Evolutionary conservation across 2,329 filamentous ascomycete genomes (phyloP).

Genomic region (Aschersonia sp.): DNA sequence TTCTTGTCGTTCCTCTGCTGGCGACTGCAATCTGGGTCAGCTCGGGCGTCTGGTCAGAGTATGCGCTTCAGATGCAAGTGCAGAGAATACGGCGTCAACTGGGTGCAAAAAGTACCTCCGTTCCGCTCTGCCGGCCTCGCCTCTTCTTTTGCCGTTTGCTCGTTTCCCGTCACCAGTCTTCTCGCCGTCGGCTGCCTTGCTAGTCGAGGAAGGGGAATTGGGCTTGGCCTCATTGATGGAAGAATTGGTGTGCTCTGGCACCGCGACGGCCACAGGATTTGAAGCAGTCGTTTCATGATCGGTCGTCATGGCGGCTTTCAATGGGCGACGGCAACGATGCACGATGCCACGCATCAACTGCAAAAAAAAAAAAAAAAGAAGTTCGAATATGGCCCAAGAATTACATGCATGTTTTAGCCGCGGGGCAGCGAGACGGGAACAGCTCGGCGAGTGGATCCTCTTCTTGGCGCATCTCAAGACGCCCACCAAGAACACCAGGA

Average conservation of each 20-base stretch:
- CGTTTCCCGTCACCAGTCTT: constrained; percentile 4
- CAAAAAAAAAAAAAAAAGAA: background rate
- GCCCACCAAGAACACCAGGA: too few species aligned
- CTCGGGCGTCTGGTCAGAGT: constrained; percentile 21
- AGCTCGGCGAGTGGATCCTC: too few species aligned
- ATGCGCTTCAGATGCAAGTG: background rate
- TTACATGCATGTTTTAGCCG: too few species aligned
- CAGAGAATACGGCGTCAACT: background rate
- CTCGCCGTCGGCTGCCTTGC: background rate
- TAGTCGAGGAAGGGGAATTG: background rate
- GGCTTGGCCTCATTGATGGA: constrained; percentile 1
- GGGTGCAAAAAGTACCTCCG: constrained; percentile 4
- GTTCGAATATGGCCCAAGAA: background rate
- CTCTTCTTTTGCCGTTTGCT: constrained; percentile 6
- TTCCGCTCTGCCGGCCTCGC: constrained; percentile 14
- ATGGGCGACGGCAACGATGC: too few species aligned
- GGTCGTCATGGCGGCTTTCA: constrained; percentile 18
- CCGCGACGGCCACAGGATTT: constrained; percentile 7
- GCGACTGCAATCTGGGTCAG: constrained; percentile 15
- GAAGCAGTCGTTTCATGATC: constrained; percentile 14
- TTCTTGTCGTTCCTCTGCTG: constrained; percentile 18
- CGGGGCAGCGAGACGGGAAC: too few species aligned
- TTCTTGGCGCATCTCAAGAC: too few species aligned
- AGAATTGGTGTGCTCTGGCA: constrained; percentile 4
- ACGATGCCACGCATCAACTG: too few species aligned